These are phyloP conservation scores for Starmerella stellata DNA, from an alignment of 805 yeast species.

Conservation along the genomic window DNA sequence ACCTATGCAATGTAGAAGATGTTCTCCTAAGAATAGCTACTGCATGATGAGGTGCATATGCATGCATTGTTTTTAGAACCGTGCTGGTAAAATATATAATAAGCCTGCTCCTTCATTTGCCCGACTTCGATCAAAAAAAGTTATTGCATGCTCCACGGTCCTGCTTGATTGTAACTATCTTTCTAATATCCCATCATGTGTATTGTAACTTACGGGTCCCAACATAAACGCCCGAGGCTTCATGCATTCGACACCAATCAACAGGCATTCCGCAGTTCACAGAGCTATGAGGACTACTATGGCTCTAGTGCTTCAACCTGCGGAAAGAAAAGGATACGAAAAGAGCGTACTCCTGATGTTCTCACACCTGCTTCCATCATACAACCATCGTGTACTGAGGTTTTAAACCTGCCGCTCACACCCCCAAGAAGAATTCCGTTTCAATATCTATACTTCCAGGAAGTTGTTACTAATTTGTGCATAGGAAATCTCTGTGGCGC, in stretches of 20 bases:
- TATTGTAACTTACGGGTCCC: too few species aligned
- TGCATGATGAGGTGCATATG: background rate
- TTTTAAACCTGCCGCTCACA: background rate
- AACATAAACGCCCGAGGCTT: background rate
- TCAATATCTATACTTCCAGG: background rate
- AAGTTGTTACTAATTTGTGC: background rate
- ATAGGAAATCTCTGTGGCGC: conserved; percentile 10
- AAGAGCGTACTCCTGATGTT: background rate
- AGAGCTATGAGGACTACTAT: too few species aligned
- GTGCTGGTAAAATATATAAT: background rate
- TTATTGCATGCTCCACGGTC: background rate
- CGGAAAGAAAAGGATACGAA: background rate
- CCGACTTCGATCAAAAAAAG: background rate
- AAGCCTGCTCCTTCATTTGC: background rate
- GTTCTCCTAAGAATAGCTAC: background rate
- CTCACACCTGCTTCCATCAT: background rate
- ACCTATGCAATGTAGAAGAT: background rate
- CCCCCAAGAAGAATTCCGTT: background rate
- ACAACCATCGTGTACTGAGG: background rate
- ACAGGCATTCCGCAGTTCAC: too few species aligned
- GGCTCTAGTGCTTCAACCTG: too few species aligned
- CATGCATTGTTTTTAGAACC: background rate
- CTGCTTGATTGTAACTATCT: background rate
- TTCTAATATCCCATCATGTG: background rate
- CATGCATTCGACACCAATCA: background rate